Evolutionary conservation across 2,329 filamentous ascomycete species (phyloP), one percentile per base, ranked within the genome.

Genomic region (Penicillium sclerotigenum): DNA sequence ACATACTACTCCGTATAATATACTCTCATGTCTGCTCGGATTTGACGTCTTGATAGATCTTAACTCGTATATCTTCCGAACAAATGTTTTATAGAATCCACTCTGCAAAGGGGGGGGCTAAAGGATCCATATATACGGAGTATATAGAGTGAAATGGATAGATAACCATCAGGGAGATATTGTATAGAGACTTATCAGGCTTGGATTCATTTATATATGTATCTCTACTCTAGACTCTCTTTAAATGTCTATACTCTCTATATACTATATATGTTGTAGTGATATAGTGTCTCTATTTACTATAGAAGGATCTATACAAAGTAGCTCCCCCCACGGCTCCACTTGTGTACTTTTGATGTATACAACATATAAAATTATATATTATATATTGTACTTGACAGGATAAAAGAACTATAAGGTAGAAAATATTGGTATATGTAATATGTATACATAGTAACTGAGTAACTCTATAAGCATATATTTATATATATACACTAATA

Each of bases 101-200:
- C 52, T 43, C 46, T 50, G 52, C 26, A 54, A 51, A 47, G 51
- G 51, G 51, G n/a, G 52, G 51, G 51, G 51, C 20, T 34, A 26
- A 38, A 47, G 18, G 13, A 18, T 37, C 10, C 4, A 20, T 36
- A 36, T 5, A 14, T 33, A 31, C 33, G 16, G 33, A 34, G 33
- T 34, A 36, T 10, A 18, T 34, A n/a, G 33, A 38, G 41, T 26
- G 14, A 18, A 22, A 10, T 7, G 3, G 11, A 10, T 29, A 18
- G 26, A 7, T 29, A 29, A 9, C 2, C 31, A 33, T 33, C 14
- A 16, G 7, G 6, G 14, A 13, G 16, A 33, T 33, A 16, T 13
- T 14, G 13, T 13, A 33, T 33, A 33, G 13, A 31, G 14, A 3
- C 13, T 16, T 33, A 33, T 16, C 6, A 16, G 14, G 3, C 13